Percentiles rank a stretch among this genome's conserved stretches.
These are phyloP conservation scores for Yarrowia sp. DNA, from an alignment of 805 yeast genomes.

Conservation along the genomic window DNA sequence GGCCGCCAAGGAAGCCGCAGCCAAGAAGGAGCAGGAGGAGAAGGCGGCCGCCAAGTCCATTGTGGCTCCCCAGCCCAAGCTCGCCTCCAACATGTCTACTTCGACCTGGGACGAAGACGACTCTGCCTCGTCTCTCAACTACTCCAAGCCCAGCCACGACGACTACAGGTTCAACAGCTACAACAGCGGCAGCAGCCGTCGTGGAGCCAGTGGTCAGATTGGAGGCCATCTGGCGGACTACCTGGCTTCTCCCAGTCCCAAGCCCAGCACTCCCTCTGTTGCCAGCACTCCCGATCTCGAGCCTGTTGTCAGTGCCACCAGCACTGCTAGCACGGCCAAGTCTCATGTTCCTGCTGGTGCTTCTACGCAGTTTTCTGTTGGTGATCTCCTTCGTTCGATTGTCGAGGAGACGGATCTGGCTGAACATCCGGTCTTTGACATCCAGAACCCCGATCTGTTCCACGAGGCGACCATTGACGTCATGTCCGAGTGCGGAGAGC, in stretches of 20 bases:
- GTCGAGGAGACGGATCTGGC: background rate
- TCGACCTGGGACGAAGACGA: conserved; percentile 14
- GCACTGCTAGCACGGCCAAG: background rate
- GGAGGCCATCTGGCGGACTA: conserved; percentile 18
- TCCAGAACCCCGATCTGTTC: background rate
- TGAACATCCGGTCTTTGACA: background rate
- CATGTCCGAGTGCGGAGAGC: background rate
- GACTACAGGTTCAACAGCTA: background rate
- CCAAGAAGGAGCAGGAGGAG: background rate
- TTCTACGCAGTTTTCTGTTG: background rate
- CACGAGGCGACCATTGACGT: background rate
- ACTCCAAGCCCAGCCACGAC: background rate
- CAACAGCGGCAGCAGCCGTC: conserved; percentile 2
- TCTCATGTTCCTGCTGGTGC: background rate
- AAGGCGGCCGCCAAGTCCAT: background rate
- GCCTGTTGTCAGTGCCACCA: background rate
- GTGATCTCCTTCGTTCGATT: conserved; percentile 3
- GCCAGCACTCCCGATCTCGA: conserved; percentile 11
- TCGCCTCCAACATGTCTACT: conserved; percentile 10
- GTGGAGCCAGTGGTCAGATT: conserved; percentile 2
- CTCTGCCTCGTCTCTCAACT: background rate
- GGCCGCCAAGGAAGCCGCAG: background rate
- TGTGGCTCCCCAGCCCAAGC: conserved; percentile 12
- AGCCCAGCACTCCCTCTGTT: conserved; percentile 3
- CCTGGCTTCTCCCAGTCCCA: conserved; percentile 18